Percentiles rank a stretch among this genome's conserved stretches.
Evolutionary conservation across 345 rosid genomes (phyloP).

Genomic region (Capsella bursapastoris): DNA sequence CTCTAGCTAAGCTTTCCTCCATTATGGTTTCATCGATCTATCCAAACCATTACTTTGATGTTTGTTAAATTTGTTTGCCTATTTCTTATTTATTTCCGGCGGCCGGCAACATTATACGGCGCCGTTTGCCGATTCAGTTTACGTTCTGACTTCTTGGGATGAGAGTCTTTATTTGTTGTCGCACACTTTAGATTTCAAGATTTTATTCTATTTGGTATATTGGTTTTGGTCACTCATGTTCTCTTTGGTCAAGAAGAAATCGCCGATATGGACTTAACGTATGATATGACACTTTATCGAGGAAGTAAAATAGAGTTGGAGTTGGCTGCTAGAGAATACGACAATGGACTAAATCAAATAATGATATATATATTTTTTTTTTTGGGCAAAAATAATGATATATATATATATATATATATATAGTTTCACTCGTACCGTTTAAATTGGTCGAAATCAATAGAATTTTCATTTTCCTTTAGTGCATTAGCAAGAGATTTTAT

Average conservation of each 20-base stretch:
- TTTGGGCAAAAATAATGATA: too few species aligned
- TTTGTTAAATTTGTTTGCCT: conserved; percentile 6
- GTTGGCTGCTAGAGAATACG: neutral
- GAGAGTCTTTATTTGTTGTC: neutral
- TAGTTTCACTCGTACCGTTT: neutral
- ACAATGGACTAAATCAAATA: conserved; percentile 4
- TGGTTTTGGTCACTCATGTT: conserved; percentile 3
- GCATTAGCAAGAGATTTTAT: neutral
- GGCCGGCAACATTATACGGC: conserved; percentile 37
- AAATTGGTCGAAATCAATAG: neutral
- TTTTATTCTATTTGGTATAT: conserved; percentile 22
- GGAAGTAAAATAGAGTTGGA: neutral
- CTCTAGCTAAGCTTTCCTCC: conserved; percentile 19
- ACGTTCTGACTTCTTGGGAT: conserved; percentile 16
- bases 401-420: too few species aligned
- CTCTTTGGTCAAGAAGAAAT: conserved; percentile 22
- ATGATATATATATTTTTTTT: neutral
- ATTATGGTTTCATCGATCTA: conserved; percentile 34
- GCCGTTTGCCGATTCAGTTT: conserved; percentile 8
- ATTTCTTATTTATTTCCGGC: conserved; percentile 29
- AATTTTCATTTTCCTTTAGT: neutral
- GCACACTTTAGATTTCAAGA: conserved; percentile 2
- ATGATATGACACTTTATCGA: conserved; percentile 19
- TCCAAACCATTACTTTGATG: conserved; percentile 43
- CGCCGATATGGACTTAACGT: conserved; percentile 16